Conservation (phyloP, 768 basidiomycete genomes). For the Termitomyces titanicus region DNA sequence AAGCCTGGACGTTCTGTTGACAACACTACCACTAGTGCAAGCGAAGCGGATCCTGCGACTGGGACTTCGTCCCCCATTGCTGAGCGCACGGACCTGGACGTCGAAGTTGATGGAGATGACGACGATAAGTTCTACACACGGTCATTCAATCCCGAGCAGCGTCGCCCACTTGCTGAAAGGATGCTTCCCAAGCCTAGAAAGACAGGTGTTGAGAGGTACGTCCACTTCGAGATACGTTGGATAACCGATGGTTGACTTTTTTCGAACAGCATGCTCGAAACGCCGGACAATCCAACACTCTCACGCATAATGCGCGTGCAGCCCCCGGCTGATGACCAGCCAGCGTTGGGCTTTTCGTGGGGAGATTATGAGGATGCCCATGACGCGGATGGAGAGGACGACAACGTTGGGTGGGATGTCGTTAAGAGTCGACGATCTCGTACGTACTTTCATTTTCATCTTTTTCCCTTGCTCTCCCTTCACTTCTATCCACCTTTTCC, state of each 20-base stretch:
- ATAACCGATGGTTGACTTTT: background rate
- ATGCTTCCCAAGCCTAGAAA: conserved; percentile 61
- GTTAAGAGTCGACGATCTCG: conserved; percentile 50
- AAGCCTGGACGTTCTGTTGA: conserved; percentile 25
- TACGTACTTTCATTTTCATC: background rate
- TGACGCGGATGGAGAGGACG: conserved; percentile 48
- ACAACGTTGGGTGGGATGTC: conserved; percentile 79
- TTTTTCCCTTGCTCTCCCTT: background rate
- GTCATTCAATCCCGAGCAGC: conserved; percentile 21
- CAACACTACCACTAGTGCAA: conserved; percentile 46
- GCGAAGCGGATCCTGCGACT: conserved; percentile 43
- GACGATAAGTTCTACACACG: conserved; percentile 20
- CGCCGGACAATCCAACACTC: conserved; percentile 47
- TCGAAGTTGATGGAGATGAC: conserved; percentile 3
- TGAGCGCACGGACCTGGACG: conserved; percentile 28
- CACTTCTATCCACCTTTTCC: too few species aligned
- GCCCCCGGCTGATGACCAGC: conserved; percentile 52
- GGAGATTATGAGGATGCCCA: conserved; percentile 73
- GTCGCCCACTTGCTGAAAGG: conserved; percentile 56
- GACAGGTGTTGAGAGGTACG: conserved; percentile 67
- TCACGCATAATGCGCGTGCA: conserved; percentile 71
- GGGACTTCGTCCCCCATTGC: conserved; percentile 35
- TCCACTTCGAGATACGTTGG: background rate
- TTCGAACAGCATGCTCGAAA: conserved; percentile 55
- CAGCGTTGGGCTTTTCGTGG: conserved; percentile 69